Conservation (phyloP, 1,284 basidiomycete species). For the Tilletia caries region DNA sequence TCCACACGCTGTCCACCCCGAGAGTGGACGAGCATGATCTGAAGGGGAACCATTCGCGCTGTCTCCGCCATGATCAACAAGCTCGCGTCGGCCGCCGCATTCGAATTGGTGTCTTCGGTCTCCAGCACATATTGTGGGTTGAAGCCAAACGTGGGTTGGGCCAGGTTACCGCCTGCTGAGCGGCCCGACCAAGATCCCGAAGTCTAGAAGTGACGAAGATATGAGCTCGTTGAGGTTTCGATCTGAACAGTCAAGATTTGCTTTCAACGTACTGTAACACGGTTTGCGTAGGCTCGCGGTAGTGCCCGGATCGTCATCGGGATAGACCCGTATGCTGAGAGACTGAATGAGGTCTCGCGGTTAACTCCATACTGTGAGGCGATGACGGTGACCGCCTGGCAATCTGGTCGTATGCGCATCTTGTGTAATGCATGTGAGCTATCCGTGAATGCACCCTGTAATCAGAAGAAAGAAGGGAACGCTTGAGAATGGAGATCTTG, state of each 20-base stretch:
- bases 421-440: conserved; percentile 6
- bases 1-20: conserved; percentile 67
- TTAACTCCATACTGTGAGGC: conserved; percentile 41
- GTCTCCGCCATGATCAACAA: conserved; percentile 55
- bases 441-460: conserved; percentile 9
- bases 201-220: neutral
- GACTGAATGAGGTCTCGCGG: conserved; percentile 58
- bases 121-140: conserved; percentile 82
- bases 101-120: conserved; percentile 61
- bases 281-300: conserved; percentile 25
- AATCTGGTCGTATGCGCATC: neutral
- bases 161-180: conserved; percentile 78
- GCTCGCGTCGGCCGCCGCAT: conserved; percentile 57
- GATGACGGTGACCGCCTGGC: conserved; percentile 26
- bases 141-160: conserved; percentile 73
- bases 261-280: conserved; percentile 23
- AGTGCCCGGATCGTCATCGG: conserved; percentile 25
- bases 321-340: conserved; percentile 58
- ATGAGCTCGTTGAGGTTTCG: neutral
- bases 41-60: conserved; percentile 67
- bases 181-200: conserved; percentile 62
- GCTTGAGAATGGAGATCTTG: too few relatives aligned
- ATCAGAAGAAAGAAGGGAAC: too few relatives aligned
- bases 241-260: neutral
- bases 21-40: conserved; percentile 68